A percentile compares a stretch with the other conserved stretches of the same genome.
These are phyloP conservation scores for Globisporangium irregulare DNA, from an alignment of 352 stramenopile genomes.

Conservation along the genomic window DNA sequence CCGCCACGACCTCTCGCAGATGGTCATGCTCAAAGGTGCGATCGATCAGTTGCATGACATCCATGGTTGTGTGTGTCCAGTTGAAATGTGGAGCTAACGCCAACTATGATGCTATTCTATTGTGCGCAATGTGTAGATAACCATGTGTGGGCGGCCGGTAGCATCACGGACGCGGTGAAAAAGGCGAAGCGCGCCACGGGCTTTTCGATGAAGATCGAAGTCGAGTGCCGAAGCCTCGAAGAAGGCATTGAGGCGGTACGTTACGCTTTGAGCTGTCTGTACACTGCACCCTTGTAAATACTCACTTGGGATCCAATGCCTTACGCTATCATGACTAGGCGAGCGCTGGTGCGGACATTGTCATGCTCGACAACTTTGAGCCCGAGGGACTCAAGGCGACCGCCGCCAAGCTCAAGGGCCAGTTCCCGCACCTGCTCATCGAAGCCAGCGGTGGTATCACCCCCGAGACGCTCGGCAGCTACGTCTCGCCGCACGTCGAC, in stretches of 20 bases:
- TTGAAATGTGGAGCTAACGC: background rate
- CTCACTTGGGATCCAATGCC: background rate
- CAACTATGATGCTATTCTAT: background rate
- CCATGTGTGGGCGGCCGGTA: conserved; percentile 95
- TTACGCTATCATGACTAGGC: conserved; percentile 24
- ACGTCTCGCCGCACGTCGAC: conserved; percentile 94
- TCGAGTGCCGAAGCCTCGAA: conserved; percentile 94
- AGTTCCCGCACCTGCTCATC: conserved; percentile 95
- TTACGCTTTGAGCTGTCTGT: background rate
- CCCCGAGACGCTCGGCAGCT: conserved; percentile 90
- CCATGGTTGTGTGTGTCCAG: background rate
- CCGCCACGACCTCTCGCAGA: conserved; percentile 97
- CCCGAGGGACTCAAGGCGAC: conserved; percentile 90
- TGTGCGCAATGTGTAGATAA: conserved; percentile 83
- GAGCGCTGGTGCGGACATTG: conserved; percentile 85
- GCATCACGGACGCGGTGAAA: conserved; percentile 93
- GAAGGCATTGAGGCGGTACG: conserved; percentile 92
- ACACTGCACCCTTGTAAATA: too few relatives aligned
- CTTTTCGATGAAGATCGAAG: conserved; percentile 99
- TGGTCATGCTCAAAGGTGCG: conserved; percentile 98
- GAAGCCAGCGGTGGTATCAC: conserved; percentile 98
- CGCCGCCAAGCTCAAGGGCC: conserved; percentile 89
- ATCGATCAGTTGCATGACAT: background rate
- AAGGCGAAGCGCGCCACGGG: conserved; percentile 90
- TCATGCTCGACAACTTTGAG: conserved; percentile 99